A percentile compares a stretch with the other conserved stretches of the same genome.
phyloP scores from a whole-genome alignment of 1,284 basidiomycete species.

The Ustilago xerochloae region DNA sequence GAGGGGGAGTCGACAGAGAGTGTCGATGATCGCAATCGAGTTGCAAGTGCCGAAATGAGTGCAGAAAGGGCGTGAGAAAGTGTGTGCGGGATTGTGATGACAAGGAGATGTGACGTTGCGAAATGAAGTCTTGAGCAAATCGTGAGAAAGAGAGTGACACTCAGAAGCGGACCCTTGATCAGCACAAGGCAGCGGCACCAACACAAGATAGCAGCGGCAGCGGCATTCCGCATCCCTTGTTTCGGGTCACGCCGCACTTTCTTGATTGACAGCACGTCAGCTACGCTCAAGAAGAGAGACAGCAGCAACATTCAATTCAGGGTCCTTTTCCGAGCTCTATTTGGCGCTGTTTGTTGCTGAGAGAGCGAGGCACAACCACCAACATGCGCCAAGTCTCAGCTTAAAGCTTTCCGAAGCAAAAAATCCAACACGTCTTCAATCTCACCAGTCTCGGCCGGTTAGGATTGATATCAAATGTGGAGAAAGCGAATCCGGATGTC shows the following conservation, averaged over 20 bases:
- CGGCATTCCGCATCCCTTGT: too few species aligned
- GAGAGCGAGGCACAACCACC: neutral
- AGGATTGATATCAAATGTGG: neutral
- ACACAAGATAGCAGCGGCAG: too few species aligned
- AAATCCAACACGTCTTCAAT: neutral
- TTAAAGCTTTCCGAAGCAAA: neutral
- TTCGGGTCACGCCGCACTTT: too few species aligned
- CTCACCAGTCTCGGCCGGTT: neutral
- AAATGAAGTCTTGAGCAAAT: neutral
- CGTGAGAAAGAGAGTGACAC: neutral
- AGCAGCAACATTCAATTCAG: too few species aligned
- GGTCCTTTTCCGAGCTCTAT: too few species aligned
- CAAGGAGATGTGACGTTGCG: neutral
- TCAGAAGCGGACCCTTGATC: constrained; percentile 2
- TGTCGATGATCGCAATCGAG: too few species aligned
- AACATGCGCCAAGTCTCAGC: neutral
- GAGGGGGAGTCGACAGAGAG: neutral
- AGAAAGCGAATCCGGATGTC: neutral
- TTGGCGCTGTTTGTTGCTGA: too few species aligned
- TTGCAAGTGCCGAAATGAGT: neutral
- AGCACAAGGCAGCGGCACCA: neutral
- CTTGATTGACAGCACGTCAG: too few species aligned
- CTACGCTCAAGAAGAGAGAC: too few species aligned
- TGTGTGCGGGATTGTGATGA: neutral
- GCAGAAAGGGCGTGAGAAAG: neutral